These are phyloP conservation scores for Davidsoniella australis DNA, from an alignment of 2,329 filamentous ascomycete species.

Conservation along the genomic window DNA sequence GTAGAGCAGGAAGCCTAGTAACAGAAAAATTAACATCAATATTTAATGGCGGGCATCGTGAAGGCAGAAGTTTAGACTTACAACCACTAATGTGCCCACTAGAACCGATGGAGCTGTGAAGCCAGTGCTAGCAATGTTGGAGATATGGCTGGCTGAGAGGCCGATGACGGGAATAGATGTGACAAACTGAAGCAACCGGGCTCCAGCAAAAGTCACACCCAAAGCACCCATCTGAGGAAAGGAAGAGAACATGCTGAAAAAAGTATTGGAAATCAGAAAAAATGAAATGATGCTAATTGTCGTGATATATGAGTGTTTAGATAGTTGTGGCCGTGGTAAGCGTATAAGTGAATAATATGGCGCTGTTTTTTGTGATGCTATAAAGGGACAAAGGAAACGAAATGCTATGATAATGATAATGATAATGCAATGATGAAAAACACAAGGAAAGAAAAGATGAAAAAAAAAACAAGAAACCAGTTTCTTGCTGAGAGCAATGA, in stretches of 20 bases:
- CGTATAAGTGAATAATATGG: slow-evolving; percentile 8
- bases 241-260: neutral
- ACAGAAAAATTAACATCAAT: slow-evolving; percentile 13
- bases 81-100: slow-evolving; percentile 62
- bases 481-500: neutral
- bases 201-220: slow-evolving; percentile 60
- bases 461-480: neutral
- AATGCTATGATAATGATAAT: slow-evolving; percentile 6
- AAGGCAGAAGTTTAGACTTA: slow-evolving; percentile 29
- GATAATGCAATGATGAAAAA: neutral
- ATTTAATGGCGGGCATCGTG: neutral
- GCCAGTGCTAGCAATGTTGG: slow-evolving; percentile 50
- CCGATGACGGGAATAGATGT: slow-evolving; percentile 64
- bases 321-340: too few relatives aligned
- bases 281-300: neutral
- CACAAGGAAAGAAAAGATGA: neutral
- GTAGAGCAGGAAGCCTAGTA: slow-evolving; percentile 58
- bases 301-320: too few relatives aligned
- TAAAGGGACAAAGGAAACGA: slow-evolving; percentile 16
- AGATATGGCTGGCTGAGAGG: slow-evolving; percentile 66
- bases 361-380: slow-evolving; percentile 8
- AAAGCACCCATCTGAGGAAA: slow-evolving; percentile 41
- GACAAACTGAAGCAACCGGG: slow-evolving; percentile 53
- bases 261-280: neutral
- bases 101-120: slow-evolving; percentile 54